Conservation (phyloP, 75 land plant species). For the Chamaecyparis obtusa region DNA sequence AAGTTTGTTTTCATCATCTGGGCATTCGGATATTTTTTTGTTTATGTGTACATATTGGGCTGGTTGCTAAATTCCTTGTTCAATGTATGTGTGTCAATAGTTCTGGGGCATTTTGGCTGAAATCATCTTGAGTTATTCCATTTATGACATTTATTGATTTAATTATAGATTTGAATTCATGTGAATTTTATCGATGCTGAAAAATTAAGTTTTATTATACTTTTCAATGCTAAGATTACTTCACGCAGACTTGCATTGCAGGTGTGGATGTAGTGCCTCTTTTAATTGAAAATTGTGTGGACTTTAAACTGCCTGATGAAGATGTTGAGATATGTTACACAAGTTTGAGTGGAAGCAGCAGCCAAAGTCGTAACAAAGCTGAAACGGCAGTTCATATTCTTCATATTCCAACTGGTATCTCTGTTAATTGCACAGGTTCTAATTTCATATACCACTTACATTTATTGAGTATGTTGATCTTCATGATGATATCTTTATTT, state of each 20-base stretch:
- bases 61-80: not conserved
- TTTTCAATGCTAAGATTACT: not conserved
- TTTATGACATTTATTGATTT: not conserved
- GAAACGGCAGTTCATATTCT: conserved; percentile 93
- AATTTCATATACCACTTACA: not conserved
- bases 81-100: not conserved
- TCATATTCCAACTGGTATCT: conserved; percentile 94
- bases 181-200: not conserved
- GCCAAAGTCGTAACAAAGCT: conserved; percentile 93
- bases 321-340: conserved; percentile 77
- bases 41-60: not conserved
- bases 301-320: conserved; percentile 85
- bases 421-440: conserved; percentile 79
- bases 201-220: not conserved
- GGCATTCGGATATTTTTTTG: not conserved
- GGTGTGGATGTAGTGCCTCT: conserved; percentile 95
- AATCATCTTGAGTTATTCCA: not conserved
- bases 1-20: not conserved
- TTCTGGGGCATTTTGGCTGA: not conserved
- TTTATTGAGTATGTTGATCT: not conserved
- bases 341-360: conserved; percentile 92
- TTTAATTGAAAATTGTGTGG: conserved; percentile 70
- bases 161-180: not conserved
- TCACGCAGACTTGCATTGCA: conserved; percentile 85
- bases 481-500: not conserved